Base-by-base conservation (phyloP, 306 rosid genomes). In the Acacia acuminata region DNA sequence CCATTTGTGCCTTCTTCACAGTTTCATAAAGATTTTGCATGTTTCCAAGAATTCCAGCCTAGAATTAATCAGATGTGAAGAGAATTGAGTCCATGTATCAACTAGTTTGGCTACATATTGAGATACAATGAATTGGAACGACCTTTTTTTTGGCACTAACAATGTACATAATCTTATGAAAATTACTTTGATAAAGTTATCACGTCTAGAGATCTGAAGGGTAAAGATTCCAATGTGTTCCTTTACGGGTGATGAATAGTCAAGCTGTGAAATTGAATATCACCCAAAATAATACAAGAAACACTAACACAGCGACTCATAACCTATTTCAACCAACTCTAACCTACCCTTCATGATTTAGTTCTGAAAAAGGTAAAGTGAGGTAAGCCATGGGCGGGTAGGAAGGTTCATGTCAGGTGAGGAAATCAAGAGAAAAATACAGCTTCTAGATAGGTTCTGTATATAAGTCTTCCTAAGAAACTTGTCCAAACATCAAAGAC, bases 1-100 rank as follows among this genome's bases (percentile, higher is more conserved):
- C 96, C 88, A 83, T 90, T 58, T 93, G 97, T 6, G 97, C 98
- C 77, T 93, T 90, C 94, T 91, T 90, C 83, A 93, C 97, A 25
- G 91, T 91, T 61, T 93, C 97, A 22, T 83, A 91, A 25, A 94
- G 91, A 74, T 91, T 91, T 86, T 88, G 97, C 97, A 91, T 94
- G 86, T 91, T 91, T 53, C 94, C 94, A 8, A 93, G 75, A 58
- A 91, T 89, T 80, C 96, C 97, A 5, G 90, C 93, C 98, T 93
- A 85, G 43, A 84, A 63, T 73, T 64, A 84, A 85, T 73, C 58
- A 77, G 82, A 55, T 69, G 64, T 4, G 53, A 50, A 36, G 65
- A 64, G 67, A 81, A 58, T 27, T 25, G 73, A 67, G 19, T 14
- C 17, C 45, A 64, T 12, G 44, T 45, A 73, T 15, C 19, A 48